These are phyloP conservation scores for Pistacia atlantica DNA, from an alignment of 345 rosid species.

Conservation along the genomic window DNA sequence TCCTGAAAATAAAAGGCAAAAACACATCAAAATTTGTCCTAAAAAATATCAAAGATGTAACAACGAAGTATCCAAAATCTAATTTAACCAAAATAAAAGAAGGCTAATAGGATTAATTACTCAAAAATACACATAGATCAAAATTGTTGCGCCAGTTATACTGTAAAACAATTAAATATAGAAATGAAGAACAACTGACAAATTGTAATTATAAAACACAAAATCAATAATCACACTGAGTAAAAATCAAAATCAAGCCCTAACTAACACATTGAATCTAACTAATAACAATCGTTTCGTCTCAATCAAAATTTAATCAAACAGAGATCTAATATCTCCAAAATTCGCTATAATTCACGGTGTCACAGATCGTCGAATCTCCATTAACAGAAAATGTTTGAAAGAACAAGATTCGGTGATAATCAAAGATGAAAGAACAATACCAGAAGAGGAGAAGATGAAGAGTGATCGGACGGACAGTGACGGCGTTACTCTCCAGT, in stretches of 20 bases:
- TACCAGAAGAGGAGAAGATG: not conserved
- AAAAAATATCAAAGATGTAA: not conserved
- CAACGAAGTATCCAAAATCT: not conserved
- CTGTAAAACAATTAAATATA: not conserved
- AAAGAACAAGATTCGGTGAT: not conserved
- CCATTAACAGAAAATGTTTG: not conserved
- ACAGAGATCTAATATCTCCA: slow-evolving; percentile 25
- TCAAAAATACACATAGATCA: not conserved
- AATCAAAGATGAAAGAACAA: not conserved
- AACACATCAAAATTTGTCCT: not conserved
- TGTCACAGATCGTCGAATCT: slow-evolving; percentile 6
- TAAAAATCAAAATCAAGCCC: slow-evolving; percentile 6
- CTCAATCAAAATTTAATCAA: not conserved
- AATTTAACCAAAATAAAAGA: not conserved
- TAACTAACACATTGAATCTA: slow-evolving; percentile 6
- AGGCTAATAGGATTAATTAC: not conserved
- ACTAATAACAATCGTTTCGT: slow-evolving; percentile 5
- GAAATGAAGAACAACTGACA: not conserved
- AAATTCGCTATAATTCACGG: slow-evolving; percentile 17
- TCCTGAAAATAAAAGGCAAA: slow-evolving; percentile 17
- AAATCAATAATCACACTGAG: not conserved
- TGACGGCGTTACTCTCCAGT: slow-evolving; percentile 12
- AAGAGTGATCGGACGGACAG: slow-evolving; percentile 17
- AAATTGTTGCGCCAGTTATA: not conserved
- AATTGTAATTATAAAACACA: not conserved